Evolutionary conservation across 257 asterid genomes (phyloP).

Genomic region (Galeopsis tetrahit): DNA sequence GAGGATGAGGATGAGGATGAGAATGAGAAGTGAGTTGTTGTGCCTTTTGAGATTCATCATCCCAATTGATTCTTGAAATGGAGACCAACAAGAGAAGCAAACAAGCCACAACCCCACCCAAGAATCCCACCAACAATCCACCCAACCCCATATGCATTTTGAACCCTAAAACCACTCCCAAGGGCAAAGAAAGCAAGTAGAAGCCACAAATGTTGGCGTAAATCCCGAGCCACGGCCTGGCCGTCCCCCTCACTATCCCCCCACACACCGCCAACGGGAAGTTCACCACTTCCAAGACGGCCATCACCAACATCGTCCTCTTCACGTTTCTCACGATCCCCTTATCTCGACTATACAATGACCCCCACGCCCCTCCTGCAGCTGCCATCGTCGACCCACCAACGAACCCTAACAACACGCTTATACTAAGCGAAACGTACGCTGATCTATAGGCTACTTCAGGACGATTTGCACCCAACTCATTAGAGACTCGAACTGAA

Average conservation of each 20-base stretch:
- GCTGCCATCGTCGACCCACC: constrained; percentile 60
- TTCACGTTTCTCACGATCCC: constrained; percentile 53
- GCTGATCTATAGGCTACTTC: constrained; percentile 52
- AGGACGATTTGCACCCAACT: constrained; percentile 65
- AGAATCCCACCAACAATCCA: constrained; percentile 73
- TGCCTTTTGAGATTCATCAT: constrained; percentile 65
- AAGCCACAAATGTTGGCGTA: constrained; percentile 78
- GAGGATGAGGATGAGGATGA: too few species aligned
- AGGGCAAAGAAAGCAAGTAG: constrained; percentile 72
- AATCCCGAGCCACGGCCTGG: constrained; percentile 72
- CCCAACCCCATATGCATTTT: constrained; percentile 58
- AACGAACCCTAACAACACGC: constrained; percentile 44
- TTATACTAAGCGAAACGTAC: constrained; percentile 34
- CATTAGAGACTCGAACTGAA: constrained; percentile 78
- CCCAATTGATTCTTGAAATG: constrained; percentile 72
- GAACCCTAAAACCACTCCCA: constrained; percentile 65
- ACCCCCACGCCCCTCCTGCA: constrained; percentile 71
- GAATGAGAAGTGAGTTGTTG: constrained; percentile 32
- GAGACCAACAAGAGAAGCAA: constrained; percentile 59
- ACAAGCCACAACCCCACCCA: constrained; percentile 67
- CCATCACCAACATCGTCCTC: constrained; percentile 66
- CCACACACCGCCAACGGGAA: constrained; percentile 86
- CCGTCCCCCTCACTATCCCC: constrained; percentile 90
- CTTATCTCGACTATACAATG: constrained; percentile 55
- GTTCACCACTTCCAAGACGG: constrained; percentile 63